Conservation (phyloP, 208 protist species). For the Porcisia hertigi region DNA sequence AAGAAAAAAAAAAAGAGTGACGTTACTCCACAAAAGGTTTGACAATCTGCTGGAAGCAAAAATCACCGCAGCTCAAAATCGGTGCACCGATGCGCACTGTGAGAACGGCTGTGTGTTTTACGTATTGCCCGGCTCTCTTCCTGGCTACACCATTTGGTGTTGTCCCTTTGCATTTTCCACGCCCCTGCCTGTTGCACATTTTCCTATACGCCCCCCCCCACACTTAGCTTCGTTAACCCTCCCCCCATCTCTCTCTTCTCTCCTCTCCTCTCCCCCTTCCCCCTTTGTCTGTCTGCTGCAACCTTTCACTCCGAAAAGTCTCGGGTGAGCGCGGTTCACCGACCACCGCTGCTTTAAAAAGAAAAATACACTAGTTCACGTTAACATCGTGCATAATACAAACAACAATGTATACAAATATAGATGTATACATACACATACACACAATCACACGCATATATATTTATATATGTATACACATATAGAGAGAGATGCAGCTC, state of each 20-base stretch:
- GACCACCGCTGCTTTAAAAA: background rate
- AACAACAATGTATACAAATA: too few relatives aligned
- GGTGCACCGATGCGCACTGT: background rate
- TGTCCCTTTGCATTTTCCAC: background rate
- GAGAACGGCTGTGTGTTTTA: background rate
- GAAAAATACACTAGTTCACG: too few relatives aligned
- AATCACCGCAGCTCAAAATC: background rate
- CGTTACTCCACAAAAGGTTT: too few relatives aligned
- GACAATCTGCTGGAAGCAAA: background rate
- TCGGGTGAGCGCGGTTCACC: background rate
- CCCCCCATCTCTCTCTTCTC: background rate
- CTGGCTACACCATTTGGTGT: background rate
- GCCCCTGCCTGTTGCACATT: background rate
- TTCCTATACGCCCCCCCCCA: background rate
- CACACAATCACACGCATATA: background rate
- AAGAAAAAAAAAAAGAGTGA: background rate
- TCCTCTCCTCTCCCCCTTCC: background rate
- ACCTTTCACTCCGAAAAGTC: background rate
- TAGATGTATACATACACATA: background rate
- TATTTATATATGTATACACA: conserved; percentile 8
- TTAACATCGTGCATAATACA: too few relatives aligned
- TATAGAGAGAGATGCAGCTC: too few relatives aligned
- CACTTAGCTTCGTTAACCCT: background rate
- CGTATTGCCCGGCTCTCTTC: background rate
- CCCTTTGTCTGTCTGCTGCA: background rate